Percentiles rank a stretch among this genome's conserved stretches.
These are phyloP conservation scores for Fusarium concolor DNA, from an alignment of 2,329 filamentous ascomycete species.

Conservation along the genomic window DNA sequence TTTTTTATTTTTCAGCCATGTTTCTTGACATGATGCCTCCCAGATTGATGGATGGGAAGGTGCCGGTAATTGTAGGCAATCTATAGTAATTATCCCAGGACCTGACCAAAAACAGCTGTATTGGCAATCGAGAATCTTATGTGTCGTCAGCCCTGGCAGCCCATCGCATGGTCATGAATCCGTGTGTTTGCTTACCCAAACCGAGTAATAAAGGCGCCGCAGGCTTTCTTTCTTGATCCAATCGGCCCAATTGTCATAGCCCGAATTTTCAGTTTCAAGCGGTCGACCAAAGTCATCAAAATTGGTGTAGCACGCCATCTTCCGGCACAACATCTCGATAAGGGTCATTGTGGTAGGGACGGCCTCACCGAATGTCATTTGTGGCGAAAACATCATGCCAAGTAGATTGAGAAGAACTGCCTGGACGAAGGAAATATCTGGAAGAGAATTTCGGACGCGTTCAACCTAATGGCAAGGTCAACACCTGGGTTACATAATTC, in stretches of 20 bases:
- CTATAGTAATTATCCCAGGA: not conserved
- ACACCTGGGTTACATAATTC: too few species aligned
- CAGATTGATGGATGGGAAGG: not conserved
- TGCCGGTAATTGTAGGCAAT: not conserved
- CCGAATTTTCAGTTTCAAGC: not conserved
- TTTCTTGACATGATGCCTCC: not conserved
- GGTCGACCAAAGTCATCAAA: not conserved
- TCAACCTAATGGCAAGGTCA: not conserved
- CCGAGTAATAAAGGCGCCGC: not conserved
- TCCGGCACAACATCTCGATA: not conserved
- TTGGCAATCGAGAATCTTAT: not conserved
- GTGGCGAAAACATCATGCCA: not conserved
- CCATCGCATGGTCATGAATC: not conserved
- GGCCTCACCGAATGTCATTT: not conserved
- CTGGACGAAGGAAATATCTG: not conserved
- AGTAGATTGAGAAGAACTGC: not conserved
- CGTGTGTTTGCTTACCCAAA: not conserved
- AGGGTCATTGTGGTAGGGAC: not conserved
- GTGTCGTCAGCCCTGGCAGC: not conserved
- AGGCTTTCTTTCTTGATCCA: not conserved
- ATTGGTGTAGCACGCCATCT: not conserved
- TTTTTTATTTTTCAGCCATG: not conserved
- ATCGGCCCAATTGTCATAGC: not conserved
- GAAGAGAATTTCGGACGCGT: not conserved
- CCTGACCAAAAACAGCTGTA: not conserved